Conservation (phyloP, 1,139 yeast genomes). For the Blastobotrys malaysiensis region DNA sequence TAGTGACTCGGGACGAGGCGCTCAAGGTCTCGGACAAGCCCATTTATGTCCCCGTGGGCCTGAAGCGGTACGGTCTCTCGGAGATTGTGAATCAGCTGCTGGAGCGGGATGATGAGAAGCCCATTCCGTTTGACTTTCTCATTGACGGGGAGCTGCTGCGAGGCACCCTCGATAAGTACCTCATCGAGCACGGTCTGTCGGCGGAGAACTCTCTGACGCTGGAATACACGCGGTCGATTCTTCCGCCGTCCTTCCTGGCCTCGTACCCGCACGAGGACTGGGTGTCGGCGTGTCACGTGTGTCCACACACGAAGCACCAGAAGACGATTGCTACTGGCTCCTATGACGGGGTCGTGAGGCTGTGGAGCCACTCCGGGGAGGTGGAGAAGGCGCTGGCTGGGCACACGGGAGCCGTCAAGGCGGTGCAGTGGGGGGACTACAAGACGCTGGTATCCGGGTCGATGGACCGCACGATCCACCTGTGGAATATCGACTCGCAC, state of each 20-base stretch:
- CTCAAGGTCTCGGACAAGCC: slow-evolving; percentile 77
- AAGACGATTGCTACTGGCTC: slow-evolving; percentile 72
- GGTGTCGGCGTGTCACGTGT: slow-evolving; percentile 72
- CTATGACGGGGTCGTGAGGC: slow-evolving; percentile 89
- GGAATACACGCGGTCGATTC: slow-evolving; percentile 86
- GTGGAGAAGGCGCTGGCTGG: slow-evolving; percentile 80
- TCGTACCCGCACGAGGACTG: slow-evolving; percentile 93
- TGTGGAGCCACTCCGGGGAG: slow-evolving; percentile 81
- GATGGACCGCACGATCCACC: slow-evolving; percentile 79
- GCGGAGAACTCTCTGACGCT: slow-evolving; percentile 73
- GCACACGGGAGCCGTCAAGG: slow-evolving; percentile 79
- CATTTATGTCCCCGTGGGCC: slow-evolving; percentile 68
- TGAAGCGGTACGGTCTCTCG: slow-evolving; percentile 87
- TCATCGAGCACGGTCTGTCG: slow-evolving; percentile 70
- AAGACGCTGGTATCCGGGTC: slow-evolving; percentile 80
- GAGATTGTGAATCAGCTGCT: slow-evolving; percentile 91
- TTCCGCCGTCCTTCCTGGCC: slow-evolving; percentile 88
- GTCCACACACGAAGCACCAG: slow-evolving; percentile 21
- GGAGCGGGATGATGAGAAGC: slow-evolving; percentile 38
- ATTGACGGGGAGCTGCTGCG: slow-evolving; percentile 59
- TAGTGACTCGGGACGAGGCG: slow-evolving; percentile 83
- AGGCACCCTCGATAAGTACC: slow-evolving; percentile 72
- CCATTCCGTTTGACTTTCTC: slow-evolving; percentile 89
- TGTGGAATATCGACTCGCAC: slow-evolving; percentile 66
- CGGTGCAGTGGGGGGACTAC: slow-evolving; percentile 65